These are phyloP conservation scores for Cucurbita ficifolia DNA, from an alignment of 306 rosid species.

Conservation along the genomic window DNA sequence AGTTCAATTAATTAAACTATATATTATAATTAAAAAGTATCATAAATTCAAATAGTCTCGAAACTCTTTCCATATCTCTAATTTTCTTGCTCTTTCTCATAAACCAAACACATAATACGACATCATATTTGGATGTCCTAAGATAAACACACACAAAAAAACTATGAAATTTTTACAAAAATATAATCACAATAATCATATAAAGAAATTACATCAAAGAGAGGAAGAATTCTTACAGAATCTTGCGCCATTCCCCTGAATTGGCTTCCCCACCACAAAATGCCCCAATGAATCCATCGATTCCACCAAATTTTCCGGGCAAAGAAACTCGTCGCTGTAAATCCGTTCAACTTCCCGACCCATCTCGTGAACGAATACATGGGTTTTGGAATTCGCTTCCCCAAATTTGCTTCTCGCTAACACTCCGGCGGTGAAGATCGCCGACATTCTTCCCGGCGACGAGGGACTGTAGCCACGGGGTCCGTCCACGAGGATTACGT, in stretches of 20 bases:
- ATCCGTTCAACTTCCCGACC: conserved; percentile 59
- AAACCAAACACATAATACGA: background rate
- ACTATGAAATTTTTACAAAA: background rate
- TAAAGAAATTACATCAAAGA: background rate
- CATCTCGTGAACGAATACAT: conserved; percentile 77
- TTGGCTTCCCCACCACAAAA: conserved; percentile 30
- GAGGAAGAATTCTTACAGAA: conserved; percentile 35
- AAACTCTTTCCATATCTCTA: background rate
- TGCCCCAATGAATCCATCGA: conserved; percentile 46
- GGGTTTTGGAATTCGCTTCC: conserved; percentile 21
- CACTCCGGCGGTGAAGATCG: conserved; percentile 69
- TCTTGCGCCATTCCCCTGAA: background rate
- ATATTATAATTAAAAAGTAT: too few species aligned
- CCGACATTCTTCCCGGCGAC: conserved; percentile 80
- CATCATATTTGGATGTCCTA: background rate
- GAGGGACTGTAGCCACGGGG: conserved; percentile 55
- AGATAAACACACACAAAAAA: background rate
- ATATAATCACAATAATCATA: background rate
- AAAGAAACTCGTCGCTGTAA: conserved; percentile 64
- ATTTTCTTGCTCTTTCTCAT: background rate
- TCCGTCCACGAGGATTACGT: conserved; percentile 69
- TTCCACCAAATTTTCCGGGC: conserved; percentile 53
- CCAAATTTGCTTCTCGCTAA: conserved; percentile 48
- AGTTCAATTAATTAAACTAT: too few species aligned
- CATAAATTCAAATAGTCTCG: too few species aligned